Percentiles rank a stretch among this genome's conserved stretches.
Evolutionary conservation across 1,139 yeast genomes (phyloP).

Genomic region (Kurtzmaniella quercitrusa): DNA sequence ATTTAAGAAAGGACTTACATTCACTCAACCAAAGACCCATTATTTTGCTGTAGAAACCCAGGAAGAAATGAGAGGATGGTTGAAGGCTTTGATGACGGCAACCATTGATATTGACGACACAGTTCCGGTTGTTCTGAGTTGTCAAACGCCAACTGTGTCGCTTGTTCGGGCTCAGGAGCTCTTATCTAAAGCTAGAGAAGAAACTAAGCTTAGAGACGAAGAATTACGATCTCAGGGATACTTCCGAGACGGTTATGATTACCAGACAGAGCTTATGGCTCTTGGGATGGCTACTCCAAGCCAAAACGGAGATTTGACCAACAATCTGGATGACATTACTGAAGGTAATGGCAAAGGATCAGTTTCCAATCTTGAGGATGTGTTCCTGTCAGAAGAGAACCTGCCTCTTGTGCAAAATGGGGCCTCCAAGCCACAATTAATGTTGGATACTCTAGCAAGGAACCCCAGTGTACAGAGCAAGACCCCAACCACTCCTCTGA

Average conservation of each 20-base stretch:
- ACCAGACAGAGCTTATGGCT: slow-evolving; percentile 7
- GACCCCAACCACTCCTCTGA: slow-evolving; percentile 27
- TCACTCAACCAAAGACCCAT: slow-evolving; percentile 94
- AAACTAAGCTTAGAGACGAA: slow-evolving; percentile 59
- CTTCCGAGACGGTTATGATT: slow-evolving; percentile 26
- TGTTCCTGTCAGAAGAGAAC: slow-evolving; percentile 15
- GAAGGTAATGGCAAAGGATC: neutral
- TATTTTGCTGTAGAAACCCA: slow-evolving; percentile 90
- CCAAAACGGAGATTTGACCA: neutral
- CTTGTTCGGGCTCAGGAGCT: slow-evolving; percentile 82
- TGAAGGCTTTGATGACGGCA: slow-evolving; percentile 91
- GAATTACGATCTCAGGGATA: slow-evolving; percentile 39
- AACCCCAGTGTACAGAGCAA: slow-evolving; percentile 11
- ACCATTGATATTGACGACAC: slow-evolving; percentile 94
- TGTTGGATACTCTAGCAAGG: neutral
- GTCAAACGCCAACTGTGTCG: slow-evolving; percentile 91
- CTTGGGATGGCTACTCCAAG: neutral
- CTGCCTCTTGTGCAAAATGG: slow-evolving; percentile 18
- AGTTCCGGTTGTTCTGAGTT: slow-evolving; percentile 91
- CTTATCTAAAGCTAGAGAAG: slow-evolving; percentile 76
- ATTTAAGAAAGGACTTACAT: slow-evolving; percentile 87
- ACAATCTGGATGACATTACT: neutral
- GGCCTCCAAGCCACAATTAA: slow-evolving; percentile 3
- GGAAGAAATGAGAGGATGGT: slow-evolving; percentile 94
- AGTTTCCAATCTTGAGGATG: slow-evolving; percentile 5